Percentiles rank a stretch among this genome's conserved stretches.
phyloP scores from a whole-genome alignment of 208 protist species.

The Wallacemonas sp. region DNA sequence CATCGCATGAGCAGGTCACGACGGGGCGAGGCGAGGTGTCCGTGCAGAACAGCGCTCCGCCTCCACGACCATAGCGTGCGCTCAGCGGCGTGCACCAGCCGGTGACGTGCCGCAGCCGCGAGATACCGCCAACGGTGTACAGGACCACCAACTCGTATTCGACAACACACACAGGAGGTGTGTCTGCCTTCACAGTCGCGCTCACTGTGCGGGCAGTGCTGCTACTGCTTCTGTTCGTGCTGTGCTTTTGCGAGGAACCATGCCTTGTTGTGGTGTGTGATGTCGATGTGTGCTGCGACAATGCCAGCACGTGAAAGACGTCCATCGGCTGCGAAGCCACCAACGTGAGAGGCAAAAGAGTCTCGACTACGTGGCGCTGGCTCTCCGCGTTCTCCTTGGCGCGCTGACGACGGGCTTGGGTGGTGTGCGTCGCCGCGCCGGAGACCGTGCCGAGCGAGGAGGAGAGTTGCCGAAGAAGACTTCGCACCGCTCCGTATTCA shows the following conservation, averaged over 20 bases:
- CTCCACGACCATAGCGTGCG: constrained; percentile 15
- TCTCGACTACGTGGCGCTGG: background rate
- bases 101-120: constrained; percentile 45
- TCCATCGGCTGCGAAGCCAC: constrained; percentile 25
- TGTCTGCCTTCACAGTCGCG: background rate
- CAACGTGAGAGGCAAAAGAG: constrained; percentile 23
- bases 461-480: background rate
- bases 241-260: no score
- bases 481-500: background rate
- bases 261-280: no score
- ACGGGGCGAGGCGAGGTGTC: constrained; percentile 44
- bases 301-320: background rate
- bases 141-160: constrained; percentile 43
- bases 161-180: background rate
- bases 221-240: no score
- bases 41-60: constrained; percentile 39
- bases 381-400: background rate
- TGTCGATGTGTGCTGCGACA: constrained; percentile 3
- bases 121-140: constrained; percentile 34
- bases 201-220: background rate
- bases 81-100: constrained; percentile 10
- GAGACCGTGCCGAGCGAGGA: background rate
- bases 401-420: no score
- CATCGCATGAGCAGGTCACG: constrained; percentile 50
- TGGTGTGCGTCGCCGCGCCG: background rate